Evolutionary conservation across 2,329 filamentous ascomycete genomes (phyloP), one percentile per base, ranked within the genome.

Genomic region (Aspergillus spinulosporus): DNA sequence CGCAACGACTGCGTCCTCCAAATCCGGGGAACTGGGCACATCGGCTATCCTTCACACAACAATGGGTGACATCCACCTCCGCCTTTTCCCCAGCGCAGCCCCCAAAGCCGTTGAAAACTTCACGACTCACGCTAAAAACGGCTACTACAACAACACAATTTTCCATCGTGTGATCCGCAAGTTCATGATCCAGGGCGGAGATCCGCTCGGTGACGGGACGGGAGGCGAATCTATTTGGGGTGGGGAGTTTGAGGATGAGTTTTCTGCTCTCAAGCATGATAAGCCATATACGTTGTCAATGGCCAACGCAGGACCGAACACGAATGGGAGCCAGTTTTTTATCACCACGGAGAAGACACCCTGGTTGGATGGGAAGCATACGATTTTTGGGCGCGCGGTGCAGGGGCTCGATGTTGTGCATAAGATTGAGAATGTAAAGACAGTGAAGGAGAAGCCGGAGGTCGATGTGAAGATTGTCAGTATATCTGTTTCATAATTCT

Each of bases 91-190:
- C 1, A 89, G 94, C 59, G 90, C 90, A 2, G 93, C 94, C 7
- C 94, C 95, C 32, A 95, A 93, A 72, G 87, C 95, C 0, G 93
- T 99, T 3, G 94, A 99, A 76, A 99, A 99, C 74, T 99, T 99
- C 71, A 90, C 95, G 54, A 95, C 91, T 0, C 94, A 97, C 68
- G 85, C 91, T 2, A 88, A 88, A 67, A 88, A 87, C 57, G 91
- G 90, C 1, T 99, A 99, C 74, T 99, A 99, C 79, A 97, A 99
- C 78, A 90, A 90, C 74, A 92, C 93, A 34, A 93, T 97, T 64
- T 99, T 99, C 81, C 94, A 99, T 74, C 88, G 94, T 34, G 89
- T 99, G 5, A 99, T 99, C 65, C 86, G 89, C 59, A 97, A 97
- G 69, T 99, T 99, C 77, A 99, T 99, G 95, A 96, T 99, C 59